Evolutionary conservation across 768 basidiomycete species (phyloP), one percentile per base, ranked within the genome.

Genomic region (Russula dissimulans): DNA sequence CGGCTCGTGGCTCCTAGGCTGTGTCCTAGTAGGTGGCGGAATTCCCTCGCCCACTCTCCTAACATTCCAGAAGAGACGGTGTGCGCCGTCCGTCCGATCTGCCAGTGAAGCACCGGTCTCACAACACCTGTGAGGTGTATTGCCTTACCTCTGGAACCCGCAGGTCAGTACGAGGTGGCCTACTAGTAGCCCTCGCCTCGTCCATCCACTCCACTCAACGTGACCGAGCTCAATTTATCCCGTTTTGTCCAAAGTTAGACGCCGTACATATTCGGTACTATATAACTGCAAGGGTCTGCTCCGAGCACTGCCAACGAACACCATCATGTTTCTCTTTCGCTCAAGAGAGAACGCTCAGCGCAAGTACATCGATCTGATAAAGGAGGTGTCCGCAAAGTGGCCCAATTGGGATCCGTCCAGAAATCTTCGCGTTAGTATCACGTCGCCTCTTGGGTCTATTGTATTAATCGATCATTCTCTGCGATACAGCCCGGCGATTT

Each of bases 351-450:
- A 57, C 18, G 44, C 55, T 26, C 55, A 57, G 15, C 55, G 60
- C 50, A 61, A 61, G 50, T 57, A 57, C 17, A 34, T 57, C 18
- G 56, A 61, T 29, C 39, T 61, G 31, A 61, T 61, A 11, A 53
- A 52, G 18, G 43, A 47, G 32, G 44, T 44, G 1, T 12, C 38
- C 17, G 29, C 44, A 36, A 52, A 53, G 22, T 61, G 49, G 50
- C 42, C 60, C 5, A 61, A 57, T 26, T 61, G 60, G 60, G 50
- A 57, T 18, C 50, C 50, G 10, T 29, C 39, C 39, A 41, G 10
- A 12, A 41, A 41, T 15, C 10, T 41, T 12, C 41, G 5, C 32
- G 59, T 60, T 22, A n/a, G 55, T 8, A 5, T 45, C 18, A 6
- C 38, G 2, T 46, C 47, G 7, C 2, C 22, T 18, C 1, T 26